A percentile compares a stretch with the other conserved stretches of the same genome.
Evolutionary conservation across 495 filamentous ascomycete genomes (phyloP).

Genomic region (Pyrenula massariospora): DNA sequence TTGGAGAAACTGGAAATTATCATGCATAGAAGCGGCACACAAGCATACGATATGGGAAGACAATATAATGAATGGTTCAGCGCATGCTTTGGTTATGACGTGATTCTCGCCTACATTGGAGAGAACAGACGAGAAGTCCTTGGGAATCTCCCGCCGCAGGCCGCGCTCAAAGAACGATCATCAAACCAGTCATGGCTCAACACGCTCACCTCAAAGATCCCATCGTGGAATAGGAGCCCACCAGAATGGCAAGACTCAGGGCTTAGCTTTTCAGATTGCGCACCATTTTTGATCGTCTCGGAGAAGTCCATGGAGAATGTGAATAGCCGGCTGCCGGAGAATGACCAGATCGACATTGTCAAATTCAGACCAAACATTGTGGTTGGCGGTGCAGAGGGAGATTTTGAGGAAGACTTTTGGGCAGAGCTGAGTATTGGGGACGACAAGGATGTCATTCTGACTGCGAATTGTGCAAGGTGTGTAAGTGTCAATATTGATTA

Average conservation of each 20-base stretch:
- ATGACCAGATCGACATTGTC: slow-evolving; percentile 52
- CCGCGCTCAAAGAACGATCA: slow-evolving; percentile 9
- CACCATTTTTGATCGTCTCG: slow-evolving; percentile 64
- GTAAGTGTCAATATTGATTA: slow-evolving; percentile 76
- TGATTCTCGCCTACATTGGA: slow-evolving; percentile 60
- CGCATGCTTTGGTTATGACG: slow-evolving; percentile 52
- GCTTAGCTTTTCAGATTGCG: slow-evolving; percentile 72
- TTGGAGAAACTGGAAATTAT: slow-evolving; percentile 40
- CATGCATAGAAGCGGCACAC: slow-evolving; percentile 53
- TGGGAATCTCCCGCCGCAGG: slow-evolving; percentile 37
- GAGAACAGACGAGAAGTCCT: slow-evolving; percentile 49
- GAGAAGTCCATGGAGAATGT: slow-evolving; percentile 58
- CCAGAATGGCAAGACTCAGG: slow-evolving; percentile 16
- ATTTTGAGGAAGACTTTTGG: slow-evolving; percentile 88
- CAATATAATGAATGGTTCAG: slow-evolving; percentile 66
- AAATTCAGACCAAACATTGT: slow-evolving; percentile 86
- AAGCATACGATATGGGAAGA: slow-evolving; percentile 55
- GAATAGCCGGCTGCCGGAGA: slow-evolving; percentile 41
- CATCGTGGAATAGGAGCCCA: not conserved
- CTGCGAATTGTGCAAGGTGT: slow-evolving; percentile 75
- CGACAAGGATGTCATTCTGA: slow-evolving; percentile 40
- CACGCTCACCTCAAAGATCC: not conserved
- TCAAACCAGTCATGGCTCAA: slow-evolving; percentile 27
- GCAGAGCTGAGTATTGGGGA: slow-evolving; percentile 41
- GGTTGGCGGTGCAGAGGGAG: slow-evolving; percentile 41